These are phyloP conservation scores for Leptographium procerum DNA, from an alignment of 2,329 filamentous ascomycete genomes.

Conservation along the genomic window DNA sequence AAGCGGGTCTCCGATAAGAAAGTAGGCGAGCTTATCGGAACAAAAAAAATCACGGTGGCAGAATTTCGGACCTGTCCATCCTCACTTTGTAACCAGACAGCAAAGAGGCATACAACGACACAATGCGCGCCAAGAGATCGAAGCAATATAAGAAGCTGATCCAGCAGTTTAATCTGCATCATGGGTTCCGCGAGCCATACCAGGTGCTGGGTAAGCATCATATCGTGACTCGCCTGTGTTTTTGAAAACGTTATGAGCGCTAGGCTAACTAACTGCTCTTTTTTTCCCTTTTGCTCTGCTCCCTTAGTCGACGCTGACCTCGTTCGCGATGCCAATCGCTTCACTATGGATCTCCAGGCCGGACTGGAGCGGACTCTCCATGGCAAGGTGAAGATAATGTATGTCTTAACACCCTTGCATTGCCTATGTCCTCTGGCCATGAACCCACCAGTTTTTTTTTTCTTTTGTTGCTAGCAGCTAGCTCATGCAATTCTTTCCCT, in stretches of 20 bases:
- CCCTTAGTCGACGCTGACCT: conserved; percentile 68
- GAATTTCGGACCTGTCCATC: background rate
- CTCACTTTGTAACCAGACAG: background rate
- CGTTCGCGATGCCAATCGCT: conserved; percentile 66
- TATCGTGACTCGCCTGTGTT: background rate
- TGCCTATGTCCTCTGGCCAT: no score
- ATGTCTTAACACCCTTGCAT: conserved; percentile 22
- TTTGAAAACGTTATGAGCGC: background rate
- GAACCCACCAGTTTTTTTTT: background rate
- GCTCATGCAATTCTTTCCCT: background rate
- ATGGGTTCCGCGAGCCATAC: conserved; percentile 88
- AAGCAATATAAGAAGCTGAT: conserved; percentile 70
- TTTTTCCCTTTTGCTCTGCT: background rate
- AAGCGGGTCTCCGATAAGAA: background rate
- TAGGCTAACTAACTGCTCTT: background rate
- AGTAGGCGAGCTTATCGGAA: background rate
- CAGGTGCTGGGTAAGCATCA: conserved; percentile 59
- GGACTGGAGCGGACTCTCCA: conserved; percentile 74
- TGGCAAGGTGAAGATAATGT: conserved; percentile 72
- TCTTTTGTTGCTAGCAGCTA: conserved; percentile 9
- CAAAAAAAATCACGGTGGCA: background rate
- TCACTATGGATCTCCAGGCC: conserved; percentile 79
- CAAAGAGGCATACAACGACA: background rate
- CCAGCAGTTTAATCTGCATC: conserved; percentile 77
- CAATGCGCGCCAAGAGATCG: conserved; percentile 21